phyloP scores from a whole-genome alignment of 202 grass and related monocot genomes.

The Musa balbisiana region DNA sequence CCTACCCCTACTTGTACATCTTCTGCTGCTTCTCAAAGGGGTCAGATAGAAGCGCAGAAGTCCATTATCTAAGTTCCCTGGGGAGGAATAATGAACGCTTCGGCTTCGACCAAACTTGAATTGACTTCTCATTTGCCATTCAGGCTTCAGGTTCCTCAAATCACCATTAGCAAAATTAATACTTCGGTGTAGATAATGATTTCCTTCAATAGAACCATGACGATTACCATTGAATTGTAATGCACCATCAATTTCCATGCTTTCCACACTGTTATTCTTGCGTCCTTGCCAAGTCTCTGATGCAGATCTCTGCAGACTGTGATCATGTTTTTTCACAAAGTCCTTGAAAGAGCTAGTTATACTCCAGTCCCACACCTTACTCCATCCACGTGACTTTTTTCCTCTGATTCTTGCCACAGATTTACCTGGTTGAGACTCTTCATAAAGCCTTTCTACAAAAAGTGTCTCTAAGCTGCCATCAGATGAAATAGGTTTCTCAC shows the following conservation, averaged over 20 bases:
- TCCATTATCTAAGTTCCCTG: constrained; percentile 78
- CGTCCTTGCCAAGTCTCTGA: constrained; percentile 58
- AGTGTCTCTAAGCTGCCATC: constrained; percentile 3
- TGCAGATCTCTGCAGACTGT: constrained; percentile 60
- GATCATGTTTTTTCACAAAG: constrained; percentile 51
- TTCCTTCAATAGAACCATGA: constrained; percentile 26
- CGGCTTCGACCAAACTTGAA: constrained; percentile 74
- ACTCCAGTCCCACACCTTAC: constrained; percentile 78
- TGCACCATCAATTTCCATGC: constrained; percentile 23
- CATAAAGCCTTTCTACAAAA: constrained; percentile 19
- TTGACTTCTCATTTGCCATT: constrained; percentile 54
- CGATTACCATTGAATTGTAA: constrained; percentile 28
- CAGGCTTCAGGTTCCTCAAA: constrained; percentile 30
- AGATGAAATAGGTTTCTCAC: background rate
- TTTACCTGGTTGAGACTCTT: constrained; percentile 21
- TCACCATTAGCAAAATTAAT: constrained; percentile 39
- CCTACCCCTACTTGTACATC: constrained; percentile 24
- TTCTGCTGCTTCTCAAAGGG: constrained; percentile 61
- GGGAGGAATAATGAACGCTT: constrained; percentile 88
- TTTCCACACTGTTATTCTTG: constrained; percentile 38
- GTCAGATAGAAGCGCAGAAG: constrained; percentile 95
- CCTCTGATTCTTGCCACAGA: constrained; percentile 21
- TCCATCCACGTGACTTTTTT: constrained; percentile 58
- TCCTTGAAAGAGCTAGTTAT: constrained; percentile 57
- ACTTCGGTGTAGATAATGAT: constrained; percentile 17